These are phyloP conservation scores for Graphium sp. DNA, from an alignment of 2,329 filamentous ascomycete genomes.

Conservation along the genomic window DNA sequence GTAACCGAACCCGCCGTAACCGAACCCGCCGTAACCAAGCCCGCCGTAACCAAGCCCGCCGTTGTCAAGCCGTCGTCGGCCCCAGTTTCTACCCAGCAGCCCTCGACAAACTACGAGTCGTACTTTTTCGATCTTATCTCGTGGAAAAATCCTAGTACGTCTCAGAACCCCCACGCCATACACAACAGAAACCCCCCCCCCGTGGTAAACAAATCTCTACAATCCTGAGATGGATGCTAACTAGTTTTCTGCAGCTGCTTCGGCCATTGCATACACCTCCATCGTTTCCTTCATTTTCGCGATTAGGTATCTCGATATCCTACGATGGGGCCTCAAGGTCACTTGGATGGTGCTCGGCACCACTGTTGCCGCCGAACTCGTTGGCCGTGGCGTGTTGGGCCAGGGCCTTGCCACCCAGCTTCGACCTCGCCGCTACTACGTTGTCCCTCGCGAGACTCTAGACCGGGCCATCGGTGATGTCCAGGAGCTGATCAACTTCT, in stretches of 20 bases:
- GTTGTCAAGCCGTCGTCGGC: neutral
- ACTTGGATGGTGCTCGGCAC: slow-evolving; percentile 45
- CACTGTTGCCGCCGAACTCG: slow-evolving; percentile 42
- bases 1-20: too few relatives aligned
- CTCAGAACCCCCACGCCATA: too few relatives aligned
- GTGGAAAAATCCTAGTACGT: slow-evolving; percentile 51
- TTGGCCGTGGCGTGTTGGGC: slow-evolving; percentile 43
- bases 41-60: too few relatives aligned
- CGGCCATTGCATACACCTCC: slow-evolving; percentile 44
- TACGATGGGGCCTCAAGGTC: slow-evolving; percentile 49
- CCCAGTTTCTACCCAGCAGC: slow-evolving; percentile 19
- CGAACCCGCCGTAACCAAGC: too few relatives aligned
- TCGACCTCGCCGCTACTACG: slow-evolving; percentile 52
- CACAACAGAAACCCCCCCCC: too few relatives aligned
- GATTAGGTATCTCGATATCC: slow-evolving; percentile 46
- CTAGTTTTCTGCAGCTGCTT: slow-evolving; percentile 29
- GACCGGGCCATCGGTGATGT: slow-evolving; percentile 45
- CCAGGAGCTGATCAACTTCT: slow-evolving; percentile 55
- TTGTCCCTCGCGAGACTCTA: slow-evolving; percentile 43
- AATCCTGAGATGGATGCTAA: too few relatives aligned
- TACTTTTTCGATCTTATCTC: slow-evolving; percentile 54
- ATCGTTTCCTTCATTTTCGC: slow-evolving; percentile 43
- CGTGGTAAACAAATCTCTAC: too few relatives aligned
- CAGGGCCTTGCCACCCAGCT: slow-evolving; percentile 48
- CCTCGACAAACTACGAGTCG: slow-evolving; percentile 53